Conservation (phyloP, 2,329 filamentous ascomycete species). For the Microsporum ferrugineum region DNA sequence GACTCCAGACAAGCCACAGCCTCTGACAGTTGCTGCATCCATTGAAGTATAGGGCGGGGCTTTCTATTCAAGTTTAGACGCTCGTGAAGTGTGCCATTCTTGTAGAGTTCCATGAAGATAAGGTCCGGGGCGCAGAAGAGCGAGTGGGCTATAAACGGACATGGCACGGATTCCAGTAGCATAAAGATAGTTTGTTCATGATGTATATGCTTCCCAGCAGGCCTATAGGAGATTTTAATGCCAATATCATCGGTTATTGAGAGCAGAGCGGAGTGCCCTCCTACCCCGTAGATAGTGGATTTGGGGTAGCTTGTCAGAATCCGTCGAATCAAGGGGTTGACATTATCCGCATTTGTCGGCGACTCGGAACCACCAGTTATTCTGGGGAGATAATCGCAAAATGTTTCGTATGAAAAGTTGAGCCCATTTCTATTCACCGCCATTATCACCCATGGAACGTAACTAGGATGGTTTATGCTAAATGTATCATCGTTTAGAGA, state of each 20-base stretch:
- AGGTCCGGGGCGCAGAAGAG: background rate
- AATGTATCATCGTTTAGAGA: too few species aligned
- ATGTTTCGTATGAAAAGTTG: background rate
- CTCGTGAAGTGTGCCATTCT: background rate
- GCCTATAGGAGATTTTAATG: background rate
- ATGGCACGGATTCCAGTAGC: background rate
- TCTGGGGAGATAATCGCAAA: background rate
- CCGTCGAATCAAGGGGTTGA: background rate
- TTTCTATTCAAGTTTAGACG: background rate
- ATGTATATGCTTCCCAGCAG: background rate
- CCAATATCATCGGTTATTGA: background rate
- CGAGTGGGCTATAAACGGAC: background rate
- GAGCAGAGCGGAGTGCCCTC: background rate
- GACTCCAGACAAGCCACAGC: slow-evolving; percentile 15
- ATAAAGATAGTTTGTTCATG: background rate
- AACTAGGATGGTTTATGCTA: too few species aligned
- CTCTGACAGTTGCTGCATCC: slow-evolving; percentile 8
- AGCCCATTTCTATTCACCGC: background rate
- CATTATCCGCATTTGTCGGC: background rate
- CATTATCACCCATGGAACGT: background rate
- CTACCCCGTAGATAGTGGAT: background rate
- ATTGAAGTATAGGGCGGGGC: background rate
- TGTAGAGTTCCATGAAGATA: background rate
- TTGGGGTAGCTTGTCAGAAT: background rate
- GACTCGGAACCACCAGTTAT: background rate